phyloP scores from a whole-genome alignment of 805 yeast species.

The Schwanniomyces occidentalis region DNA sequence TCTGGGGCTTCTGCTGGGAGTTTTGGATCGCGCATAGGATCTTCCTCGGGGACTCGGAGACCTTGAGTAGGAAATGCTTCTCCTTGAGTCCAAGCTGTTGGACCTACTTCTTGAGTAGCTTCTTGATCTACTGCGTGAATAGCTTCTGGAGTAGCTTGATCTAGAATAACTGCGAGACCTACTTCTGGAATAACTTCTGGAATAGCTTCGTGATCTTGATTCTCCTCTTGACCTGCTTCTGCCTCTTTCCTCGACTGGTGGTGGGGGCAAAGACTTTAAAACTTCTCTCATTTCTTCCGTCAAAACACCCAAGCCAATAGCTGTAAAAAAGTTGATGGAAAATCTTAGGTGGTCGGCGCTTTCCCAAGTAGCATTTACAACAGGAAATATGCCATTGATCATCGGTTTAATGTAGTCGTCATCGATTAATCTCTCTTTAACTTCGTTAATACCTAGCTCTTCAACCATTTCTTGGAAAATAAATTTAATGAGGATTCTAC shows the following conservation, averaged over 20 bases:
- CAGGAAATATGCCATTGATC: constrained; percentile 66
- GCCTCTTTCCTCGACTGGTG: constrained; percentile 15
- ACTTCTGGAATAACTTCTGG: constrained; percentile 20
- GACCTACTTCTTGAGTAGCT: constrained; percentile 15
- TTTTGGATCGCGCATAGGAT: constrained; percentile 1
- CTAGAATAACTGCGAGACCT: constrained; percentile 15
- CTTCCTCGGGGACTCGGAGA: neutral
- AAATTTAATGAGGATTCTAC: constrained; percentile 78
- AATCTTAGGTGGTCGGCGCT: constrained; percentile 62
- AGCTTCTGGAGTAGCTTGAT: no score
- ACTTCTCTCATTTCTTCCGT: constrained; percentile 79
- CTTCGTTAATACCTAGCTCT: constrained; percentile 62
- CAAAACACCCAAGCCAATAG: constrained; percentile 81
- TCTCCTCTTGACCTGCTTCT: constrained; percentile 16
- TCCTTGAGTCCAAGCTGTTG: constrained; percentile 10
- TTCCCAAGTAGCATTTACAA: constrained; percentile 22
- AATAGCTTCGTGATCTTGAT: constrained; percentile 12
- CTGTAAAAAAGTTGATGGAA: constrained; percentile 88
- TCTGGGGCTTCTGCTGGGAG: neutral
- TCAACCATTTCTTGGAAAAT: constrained; percentile 76
- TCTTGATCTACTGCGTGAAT: constrained; percentile 13
- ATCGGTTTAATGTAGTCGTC: constrained; percentile 53
- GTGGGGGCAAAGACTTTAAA: constrained; percentile 33
- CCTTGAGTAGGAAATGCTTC: neutral
- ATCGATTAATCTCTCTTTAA: constrained; percentile 47